Evolutionary conservation across 768 basidiomycete species (phyloP).

Genomic region (Heimioporus sp.): DNA sequence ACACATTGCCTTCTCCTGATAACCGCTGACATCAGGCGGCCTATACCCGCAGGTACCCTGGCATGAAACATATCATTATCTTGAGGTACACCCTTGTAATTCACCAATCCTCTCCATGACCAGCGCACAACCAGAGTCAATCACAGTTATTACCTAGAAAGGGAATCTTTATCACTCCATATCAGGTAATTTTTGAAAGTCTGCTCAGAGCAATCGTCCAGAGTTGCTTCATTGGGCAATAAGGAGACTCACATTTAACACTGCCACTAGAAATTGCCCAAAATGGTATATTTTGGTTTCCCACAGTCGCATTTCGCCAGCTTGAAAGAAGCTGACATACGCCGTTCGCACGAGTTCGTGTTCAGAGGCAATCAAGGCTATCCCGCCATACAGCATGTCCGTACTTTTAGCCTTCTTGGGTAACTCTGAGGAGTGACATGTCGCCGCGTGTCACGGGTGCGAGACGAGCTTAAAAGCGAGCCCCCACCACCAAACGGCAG

Average conservation of each 20-base stretch:
- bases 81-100: too few species aligned
- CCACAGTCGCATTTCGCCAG: constrained; percentile 1
- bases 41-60: not conserved
- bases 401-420: constrained; percentile 21
- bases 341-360: constrained; percentile 26
- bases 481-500: constrained; percentile 12
- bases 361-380: constrained; percentile 24
- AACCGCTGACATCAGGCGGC: not conserved
- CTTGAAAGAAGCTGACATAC: constrained; percentile 27
- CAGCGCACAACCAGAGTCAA: too few species aligned
- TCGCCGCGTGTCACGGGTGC: constrained; percentile 14
- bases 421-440: constrained; percentile 22
- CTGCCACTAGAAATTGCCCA: constrained; percentile 24
- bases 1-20: not conserved
- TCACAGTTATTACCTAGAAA: not conserved
- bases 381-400: constrained; percentile 19
- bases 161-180: constrained; percentile 11
- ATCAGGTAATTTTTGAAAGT: constrained; percentile 20
- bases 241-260: constrained; percentile 7
- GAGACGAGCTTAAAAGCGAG: constrained; percentile 24
- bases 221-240: constrained; percentile 20
- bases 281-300: constrained; percentile 15
- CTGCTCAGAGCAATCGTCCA: constrained; percentile 16
- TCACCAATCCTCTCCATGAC: too few species aligned
- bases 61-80: too few species aligned